Base-by-base conservation (phyloP, 768 basidiomycete genomes). In the Krasilnikovozyma curviuscula region DNA sequence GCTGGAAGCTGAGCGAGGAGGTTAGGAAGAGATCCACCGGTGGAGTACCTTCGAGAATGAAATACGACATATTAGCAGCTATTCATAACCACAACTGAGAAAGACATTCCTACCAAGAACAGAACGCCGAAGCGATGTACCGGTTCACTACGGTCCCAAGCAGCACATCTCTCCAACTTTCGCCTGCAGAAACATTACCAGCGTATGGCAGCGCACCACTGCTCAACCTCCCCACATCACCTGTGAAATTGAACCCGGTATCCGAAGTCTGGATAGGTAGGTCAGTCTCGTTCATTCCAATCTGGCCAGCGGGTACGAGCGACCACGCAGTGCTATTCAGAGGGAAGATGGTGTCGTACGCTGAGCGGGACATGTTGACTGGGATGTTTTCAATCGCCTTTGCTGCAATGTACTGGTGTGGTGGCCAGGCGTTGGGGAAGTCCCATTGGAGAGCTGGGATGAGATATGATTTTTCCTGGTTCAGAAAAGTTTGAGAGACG, bases 1-100 rank as follows among this genome's bases (percentile, higher is more conserved):
- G 33, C 29, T 12, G 85, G 73, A 21, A 91, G 69, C 49, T 75
- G 73, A 19, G 79, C 72, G 3, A 89, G 65, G 32, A 85, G 18
- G 14, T 71, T 72, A 0, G 75, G 70, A 37, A 95, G 81, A 3
- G 77, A 77, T 5, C 89, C 89, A 29, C 89, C 89, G 0, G 86
- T 93, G 12, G 82, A 77, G 55, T 77, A 73, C 82, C 81, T 82
- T 25, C 8, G 13, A 10, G n/a, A 35, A 30, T 9, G 14, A 16
- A 3, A 6, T 40, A 5, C 13, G 38, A 24, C 16, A n/a, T 34
- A 30, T 18, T 8, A 1, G 37, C 16, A 31, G 16, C 13, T 32
- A 37, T 10, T 34, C 39, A 41, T 38, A n/a, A 23, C 45, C 21
- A 35, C 13, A 52, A 25, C 42, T 44, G 24, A 55, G 31, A 33